Evolutionary conservation across 176 grass and related monocot genomes (phyloP), one percentile per base, ranked within the genome.

Genomic region (Carex parvula): DNA sequence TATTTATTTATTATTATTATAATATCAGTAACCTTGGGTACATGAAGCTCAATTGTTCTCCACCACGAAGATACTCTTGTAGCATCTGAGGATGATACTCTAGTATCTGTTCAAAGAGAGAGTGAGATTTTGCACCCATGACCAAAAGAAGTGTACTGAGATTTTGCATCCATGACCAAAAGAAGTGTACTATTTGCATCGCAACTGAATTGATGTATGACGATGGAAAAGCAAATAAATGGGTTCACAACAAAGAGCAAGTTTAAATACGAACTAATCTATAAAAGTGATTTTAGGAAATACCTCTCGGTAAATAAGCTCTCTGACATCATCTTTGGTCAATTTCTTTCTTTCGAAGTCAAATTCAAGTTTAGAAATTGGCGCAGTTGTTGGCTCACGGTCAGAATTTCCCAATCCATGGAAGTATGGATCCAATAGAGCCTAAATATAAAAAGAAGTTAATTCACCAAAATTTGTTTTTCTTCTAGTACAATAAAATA

Each of bases 21-120:
- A 5, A 59, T 44, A 9, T 46, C 14, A 57, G 85, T 55, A n/a
- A 97, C 94, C 92, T 97, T 17, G 92, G 94, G 81, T 97, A 97
- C 73, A 97, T 82, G 87, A 97, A 97, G 67, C 77, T 94, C 81
- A 81, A 44, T 54, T 88, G 89, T 79, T 94, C 92, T 33, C 85
- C 92, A 66, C 92, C 94, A 70, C 79, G 17, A 42, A 91, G 85
- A 91, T 88, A 97, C 16, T 94, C 79, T 52, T 92, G 87, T 87
- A 92, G 67, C 89, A 97, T 97, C 84, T 97, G 87, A 88, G 94
- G 94, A 92, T 97, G 94, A 82, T 97, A 97, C 92, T 97, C 92
- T 64, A 97, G 80, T 79, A 92, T 92, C 92, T 97, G 66, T 85
- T 76, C 24, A 88, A 56, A 79, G 26, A 78, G 26, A 70, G 13